Evolutionary conservation across 2,329 filamentous ascomycete species (phyloP), one percentile per base, ranked within the genome.

Genomic region (Rutstroemia sp.): DNA sequence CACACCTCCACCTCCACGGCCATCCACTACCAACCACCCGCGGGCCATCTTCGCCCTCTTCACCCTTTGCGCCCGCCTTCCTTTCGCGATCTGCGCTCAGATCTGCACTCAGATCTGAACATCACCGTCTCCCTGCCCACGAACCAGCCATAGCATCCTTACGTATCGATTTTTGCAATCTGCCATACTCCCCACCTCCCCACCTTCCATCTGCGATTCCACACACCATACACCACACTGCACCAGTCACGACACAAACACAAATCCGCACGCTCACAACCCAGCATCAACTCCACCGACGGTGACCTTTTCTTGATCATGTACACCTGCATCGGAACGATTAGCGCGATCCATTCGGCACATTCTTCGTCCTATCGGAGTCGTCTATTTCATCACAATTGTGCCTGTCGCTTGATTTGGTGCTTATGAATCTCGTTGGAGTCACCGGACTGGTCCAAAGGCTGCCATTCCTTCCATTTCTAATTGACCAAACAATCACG

Each of bases 401-500:
- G 41, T 52, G 41, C 54, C 41, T 56, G 41, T 56, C 30, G 41
- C 54, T 52, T 23, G 17, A 21, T 16, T 34, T 34, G 30, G 23
- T 8, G 14, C 19, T 42, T 42, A 17, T 9, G 19, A 42, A 14
- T 48, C 17, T 38, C 9, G 38, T 25, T 17, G 6, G 12, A 56
- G 48, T 52, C 48, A 56, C 48, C 41, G 54, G 54, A 47, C 48
- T 34, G 25, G 38, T 19, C 41, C 17, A 47, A 14, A 23, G 21
- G 54, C 21, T 47, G n/a, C 34, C 19, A 2, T 27, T 49, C 41
- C 21, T 47, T 19, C 34, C 19, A 2, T 27, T 54, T 37, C 14
- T 41, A 37, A 56, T 56, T 52, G 54, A 52, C 41, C 54, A 46
- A 47, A 38, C 48, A 38, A 56, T 56, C 54, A 56, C 54, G 54